Evolutionary conservation across 2,329 filamentous ascomycete genomes (phyloP).

Genomic region (Eutypella sp.): DNA sequence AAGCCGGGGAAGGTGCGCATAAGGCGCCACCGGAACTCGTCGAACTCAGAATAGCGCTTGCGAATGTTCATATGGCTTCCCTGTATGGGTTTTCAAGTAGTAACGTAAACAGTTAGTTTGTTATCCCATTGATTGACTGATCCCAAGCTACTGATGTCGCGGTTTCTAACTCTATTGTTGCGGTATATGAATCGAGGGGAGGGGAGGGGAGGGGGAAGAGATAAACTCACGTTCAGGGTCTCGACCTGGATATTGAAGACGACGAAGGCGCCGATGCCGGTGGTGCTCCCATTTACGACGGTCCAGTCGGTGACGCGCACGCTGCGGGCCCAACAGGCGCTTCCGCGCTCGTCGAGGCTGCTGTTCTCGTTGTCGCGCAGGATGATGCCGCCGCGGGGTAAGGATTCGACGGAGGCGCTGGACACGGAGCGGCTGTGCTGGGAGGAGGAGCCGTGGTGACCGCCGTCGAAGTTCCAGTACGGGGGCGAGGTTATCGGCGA

Average conservation of each 20-base stretch:
- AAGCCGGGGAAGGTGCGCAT: slow-evolving; percentile 79
- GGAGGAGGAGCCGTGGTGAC: background rate
- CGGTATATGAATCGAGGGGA: background rate
- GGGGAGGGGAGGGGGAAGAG: too few relatives aligned
- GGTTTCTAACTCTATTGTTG: background rate
- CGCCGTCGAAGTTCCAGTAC: slow-evolving; percentile 30
- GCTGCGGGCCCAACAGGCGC: slow-evolving; percentile 60
- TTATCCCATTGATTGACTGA: slow-evolving; percentile 36
- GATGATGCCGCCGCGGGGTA: slow-evolving; percentile 52
- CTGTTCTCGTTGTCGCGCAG: slow-evolving; percentile 58
- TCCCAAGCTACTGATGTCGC: background rate
- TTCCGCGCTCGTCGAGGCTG: slow-evolving; percentile 36
- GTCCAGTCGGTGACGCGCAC: slow-evolving; percentile 55
- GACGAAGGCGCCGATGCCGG: slow-evolving; percentile 78
- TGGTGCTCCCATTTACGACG: slow-evolving; percentile 51
- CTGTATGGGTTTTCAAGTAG: too few relatives aligned
- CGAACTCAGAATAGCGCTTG: slow-evolving; percentile 89
- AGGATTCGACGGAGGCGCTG: slow-evolving; percentile 40
- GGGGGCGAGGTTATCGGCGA: slow-evolving; percentile 15
- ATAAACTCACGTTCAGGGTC: slow-evolving; percentile 66
- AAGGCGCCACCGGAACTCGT: slow-evolving; percentile 70
- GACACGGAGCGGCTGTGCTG: slow-evolving; percentile 39
- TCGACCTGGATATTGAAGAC: slow-evolving; percentile 90
- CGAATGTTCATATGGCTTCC: slow-evolving; percentile 58
- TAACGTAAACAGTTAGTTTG: slow-evolving; percentile 19